Percentiles rank a stretch among this genome's conserved stretches.
These are phyloP conservation scores for Aspergillus niger DNA, from an alignment of 2,329 filamentous ascomycete species.

Conservation along the genomic window DNA sequence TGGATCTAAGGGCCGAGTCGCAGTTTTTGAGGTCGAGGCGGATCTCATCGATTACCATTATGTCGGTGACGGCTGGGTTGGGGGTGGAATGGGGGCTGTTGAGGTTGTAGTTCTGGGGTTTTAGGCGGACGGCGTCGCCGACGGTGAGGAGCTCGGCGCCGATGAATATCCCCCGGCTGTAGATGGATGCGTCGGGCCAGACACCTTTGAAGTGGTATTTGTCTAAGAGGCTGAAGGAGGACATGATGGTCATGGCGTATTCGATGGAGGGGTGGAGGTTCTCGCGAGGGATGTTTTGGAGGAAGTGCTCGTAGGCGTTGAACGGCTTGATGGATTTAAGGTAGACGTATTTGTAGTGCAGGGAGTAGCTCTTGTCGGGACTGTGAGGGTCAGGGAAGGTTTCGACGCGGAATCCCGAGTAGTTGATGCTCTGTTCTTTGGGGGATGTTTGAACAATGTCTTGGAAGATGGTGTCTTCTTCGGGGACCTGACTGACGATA, in stretches of 20 bases:
- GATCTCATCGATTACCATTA: slow-evolving; percentile 58
- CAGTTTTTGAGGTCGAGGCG: slow-evolving; percentile 53
- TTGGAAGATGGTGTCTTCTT: slow-evolving; percentile 45
- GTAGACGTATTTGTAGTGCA: slow-evolving; percentile 58
- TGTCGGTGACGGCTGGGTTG: slow-evolving; percentile 46
- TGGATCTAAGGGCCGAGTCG: slow-evolving; percentile 50
- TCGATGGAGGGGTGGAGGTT: slow-evolving; percentile 57
- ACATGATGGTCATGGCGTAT: slow-evolving; percentile 56
- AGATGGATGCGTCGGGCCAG: slow-evolving; percentile 58
- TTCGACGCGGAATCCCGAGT: slow-evolving; percentile 60
- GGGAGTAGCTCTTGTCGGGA: slow-evolving; percentile 53
- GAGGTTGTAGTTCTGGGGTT: slow-evolving; percentile 30
- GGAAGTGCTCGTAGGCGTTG: slow-evolving; percentile 53
- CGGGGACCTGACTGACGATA: slow-evolving; percentile 55
- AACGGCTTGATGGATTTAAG: slow-evolving; percentile 59
- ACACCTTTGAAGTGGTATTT: slow-evolving; percentile 55
- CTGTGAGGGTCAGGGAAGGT: slow-evolving; percentile 56
- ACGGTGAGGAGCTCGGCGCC: slow-evolving; percentile 58
- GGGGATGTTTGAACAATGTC: slow-evolving; percentile 48
- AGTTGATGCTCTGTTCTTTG: slow-evolving; percentile 48
- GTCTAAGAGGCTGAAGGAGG: slow-evolving; percentile 56
- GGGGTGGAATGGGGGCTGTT: background rate
- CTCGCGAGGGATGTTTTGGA: slow-evolving; percentile 43
- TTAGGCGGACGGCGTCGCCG: slow-evolving; percentile 58
- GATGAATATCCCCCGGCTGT: slow-evolving; percentile 57